Evolutionary conservation across 805 yeast species (phyloP), one percentile per base, ranked within the genome.

Genomic region (Hanseniaspora lindneri): DNA sequence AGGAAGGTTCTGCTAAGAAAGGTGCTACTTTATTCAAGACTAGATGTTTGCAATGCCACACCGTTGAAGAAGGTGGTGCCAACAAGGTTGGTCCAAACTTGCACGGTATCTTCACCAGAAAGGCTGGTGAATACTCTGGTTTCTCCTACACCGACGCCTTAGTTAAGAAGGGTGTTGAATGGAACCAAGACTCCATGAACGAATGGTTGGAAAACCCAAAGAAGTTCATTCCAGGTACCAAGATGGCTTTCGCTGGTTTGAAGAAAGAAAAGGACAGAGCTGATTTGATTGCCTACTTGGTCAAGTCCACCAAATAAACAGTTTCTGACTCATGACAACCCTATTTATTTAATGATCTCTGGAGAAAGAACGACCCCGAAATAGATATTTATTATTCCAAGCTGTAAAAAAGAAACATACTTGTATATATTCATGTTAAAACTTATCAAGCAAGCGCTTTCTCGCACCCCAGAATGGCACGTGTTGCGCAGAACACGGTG

Each of bases 161-260:
- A 85, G 84, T 85, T 79, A 82, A 81, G 75, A 87, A 87, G 74
- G 94, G 87, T 66, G 94, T 92, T 55, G 60, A 61, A 53, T 92
- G 98, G 98, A 60, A 64, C 58, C 87, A 79, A 65, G 87, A 87
- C 67, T 77, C 86, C 69, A 77, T 92, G 83, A 76, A 82, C 61
- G 95, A 84, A 70, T 92, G 92, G 82, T 79, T 92, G 71, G 94
- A 83, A 73, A 92, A 92, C 84, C 98, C 98, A 75, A 92, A 92
- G 94, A 92, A 92, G 76, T 92, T 87, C 77, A 87, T 92, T 61
- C 98, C 98, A 68, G 98, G 98, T 71, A 92, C 97, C 76, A 92
- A 92, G 83, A 92, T 92, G 98, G 97, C 98, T 57, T 92, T 89
- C 64, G 98, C 96, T 74, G 98, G 98, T 75, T 79, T 92, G 72